phyloP scores from a whole-genome alignment of 2,329 filamentous ascomycete genomes.

The Pyrenophora seminiperda region DNA sequence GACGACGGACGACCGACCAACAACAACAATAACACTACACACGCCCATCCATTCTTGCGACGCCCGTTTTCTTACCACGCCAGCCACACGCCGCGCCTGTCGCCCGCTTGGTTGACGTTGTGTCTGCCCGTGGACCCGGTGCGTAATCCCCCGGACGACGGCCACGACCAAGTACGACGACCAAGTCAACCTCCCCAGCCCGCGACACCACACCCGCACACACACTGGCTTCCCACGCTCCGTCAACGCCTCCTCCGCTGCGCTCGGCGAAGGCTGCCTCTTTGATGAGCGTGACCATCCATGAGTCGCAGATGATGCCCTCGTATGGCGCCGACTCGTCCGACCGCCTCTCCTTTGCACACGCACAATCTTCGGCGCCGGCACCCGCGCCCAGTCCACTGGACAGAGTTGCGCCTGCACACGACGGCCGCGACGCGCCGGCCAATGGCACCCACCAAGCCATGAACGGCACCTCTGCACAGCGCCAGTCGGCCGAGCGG shows the following conservation, averaged over 20 bases:
- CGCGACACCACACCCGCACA: conserved; percentile 13
- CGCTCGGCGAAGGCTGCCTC: conserved; percentile 34
- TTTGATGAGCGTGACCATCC: conserved; percentile 41
- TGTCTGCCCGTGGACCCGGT: conserved; percentile 11
- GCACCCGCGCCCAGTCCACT: conserved; percentile 33
- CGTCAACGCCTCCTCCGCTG: conserved; percentile 34
- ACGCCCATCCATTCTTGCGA: conserved; percentile 29
- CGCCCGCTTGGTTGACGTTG: no score
- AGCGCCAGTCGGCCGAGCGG: conserved; percentile 33
- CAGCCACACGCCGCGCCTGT: neutral
- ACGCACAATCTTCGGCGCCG: conserved; percentile 44
- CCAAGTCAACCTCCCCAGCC: conserved; percentile 10
- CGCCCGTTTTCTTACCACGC: conserved; percentile 9
- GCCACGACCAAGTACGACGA: neutral
- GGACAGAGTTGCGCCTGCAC: conserved; percentile 30
- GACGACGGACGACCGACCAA: no score
- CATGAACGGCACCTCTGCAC: conserved; percentile 43
- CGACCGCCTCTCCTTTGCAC: conserved; percentile 35
- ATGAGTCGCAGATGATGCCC: conserved; percentile 55
- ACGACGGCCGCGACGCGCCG: conserved; percentile 28
- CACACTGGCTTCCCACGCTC: conserved; percentile 35
- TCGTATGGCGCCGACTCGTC: conserved; percentile 55
- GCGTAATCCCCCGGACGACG: conserved; percentile 19
- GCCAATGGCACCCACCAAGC: conserved; percentile 36
- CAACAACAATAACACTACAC: neutral